Percentiles rank a stretch among this genome's conserved stretches.
Conservation (phyloP, 148 eudicot species). For the Euryodendron excelsum region DNA sequence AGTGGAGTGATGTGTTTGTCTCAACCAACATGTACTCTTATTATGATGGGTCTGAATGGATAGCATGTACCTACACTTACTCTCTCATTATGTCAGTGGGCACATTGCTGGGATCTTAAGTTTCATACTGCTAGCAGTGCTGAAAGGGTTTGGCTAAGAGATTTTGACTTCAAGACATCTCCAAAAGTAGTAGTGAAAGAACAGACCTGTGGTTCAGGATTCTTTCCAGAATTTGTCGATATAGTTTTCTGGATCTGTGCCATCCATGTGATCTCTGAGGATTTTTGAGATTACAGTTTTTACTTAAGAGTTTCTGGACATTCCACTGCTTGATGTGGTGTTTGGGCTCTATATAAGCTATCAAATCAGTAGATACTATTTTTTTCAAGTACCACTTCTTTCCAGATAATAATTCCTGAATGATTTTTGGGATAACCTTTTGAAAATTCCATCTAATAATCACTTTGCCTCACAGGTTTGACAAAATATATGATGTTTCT, state of each 20-base stretch:
- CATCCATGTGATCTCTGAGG: neutral
- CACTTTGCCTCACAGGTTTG: too few species aligned
- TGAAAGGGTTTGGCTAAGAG: too few species aligned
- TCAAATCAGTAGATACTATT: neutral
- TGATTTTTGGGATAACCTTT: neutral
- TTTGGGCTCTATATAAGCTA: neutral
- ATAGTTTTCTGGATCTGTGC: neutral
- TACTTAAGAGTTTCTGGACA: neutral
- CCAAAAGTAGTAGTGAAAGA: neutral
- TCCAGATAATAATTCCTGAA: too few species aligned
- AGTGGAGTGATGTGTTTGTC: too few species aligned
- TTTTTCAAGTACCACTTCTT: neutral
- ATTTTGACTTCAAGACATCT: too few species aligned
- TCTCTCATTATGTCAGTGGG: neutral
- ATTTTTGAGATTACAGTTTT: neutral
- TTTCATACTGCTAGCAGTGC: neutral
- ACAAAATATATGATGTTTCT: too few species aligned
- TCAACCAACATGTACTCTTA: too few species aligned
- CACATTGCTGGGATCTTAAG: neutral
- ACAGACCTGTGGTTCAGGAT: neutral
- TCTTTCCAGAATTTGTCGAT: neutral
- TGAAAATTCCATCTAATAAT: neutral
- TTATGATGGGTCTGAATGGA: too few species aligned
- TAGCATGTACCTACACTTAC: neutral
- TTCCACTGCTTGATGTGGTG: neutral